phyloP scores from a whole-genome alignment of 768 basidiomycete species.

The Postia placenta region DNA sequence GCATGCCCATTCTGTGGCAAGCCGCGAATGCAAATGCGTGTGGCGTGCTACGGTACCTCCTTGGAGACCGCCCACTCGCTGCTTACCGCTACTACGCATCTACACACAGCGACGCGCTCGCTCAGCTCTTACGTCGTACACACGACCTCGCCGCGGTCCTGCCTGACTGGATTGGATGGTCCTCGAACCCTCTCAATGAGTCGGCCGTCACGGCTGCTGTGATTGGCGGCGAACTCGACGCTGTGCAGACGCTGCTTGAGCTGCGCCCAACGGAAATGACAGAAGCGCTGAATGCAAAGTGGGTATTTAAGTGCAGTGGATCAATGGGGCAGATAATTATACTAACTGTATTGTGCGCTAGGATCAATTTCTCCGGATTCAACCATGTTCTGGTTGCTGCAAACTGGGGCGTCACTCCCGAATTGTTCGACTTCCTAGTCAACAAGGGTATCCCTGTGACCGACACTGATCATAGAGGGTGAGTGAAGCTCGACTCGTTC shows the following conservation, averaged over 20 bases:
- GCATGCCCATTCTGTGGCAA: background rate
- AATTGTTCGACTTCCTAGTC: constrained; percentile 46
- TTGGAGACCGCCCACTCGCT: background rate
- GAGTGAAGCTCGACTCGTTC: too few relatives aligned
- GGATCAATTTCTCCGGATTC: constrained; percentile 21
- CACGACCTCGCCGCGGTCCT: constrained; percentile 35
- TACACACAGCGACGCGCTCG: constrained; percentile 35
- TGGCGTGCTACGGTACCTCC: constrained; percentile 36
- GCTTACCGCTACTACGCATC: constrained; percentile 48
- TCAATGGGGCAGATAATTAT: background rate
- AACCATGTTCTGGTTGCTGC: constrained; percentile 42
- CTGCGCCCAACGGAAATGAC: background rate
- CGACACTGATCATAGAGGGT: constrained; percentile 15
- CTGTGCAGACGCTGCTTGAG: background rate
- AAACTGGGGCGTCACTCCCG: constrained; percentile 18
- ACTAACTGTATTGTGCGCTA: background rate
- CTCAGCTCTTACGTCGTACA: constrained; percentile 35
- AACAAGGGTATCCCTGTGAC: constrained; percentile 38
- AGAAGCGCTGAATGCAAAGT: background rate
- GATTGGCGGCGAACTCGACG: background rate
- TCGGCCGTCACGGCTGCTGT: constrained; percentile 42
- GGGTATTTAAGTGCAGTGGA: background rate
- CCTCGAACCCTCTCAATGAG: constrained; percentile 40
- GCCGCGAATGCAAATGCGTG: constrained; percentile 5
- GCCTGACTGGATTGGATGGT: constrained; percentile 49